Percentiles rank a stretch among this genome's conserved stretches.
These are phyloP conservation scores for Dactylellina sp. DNA, from an alignment of 2,329 filamentous ascomycete species.

Conservation along the genomic window DNA sequence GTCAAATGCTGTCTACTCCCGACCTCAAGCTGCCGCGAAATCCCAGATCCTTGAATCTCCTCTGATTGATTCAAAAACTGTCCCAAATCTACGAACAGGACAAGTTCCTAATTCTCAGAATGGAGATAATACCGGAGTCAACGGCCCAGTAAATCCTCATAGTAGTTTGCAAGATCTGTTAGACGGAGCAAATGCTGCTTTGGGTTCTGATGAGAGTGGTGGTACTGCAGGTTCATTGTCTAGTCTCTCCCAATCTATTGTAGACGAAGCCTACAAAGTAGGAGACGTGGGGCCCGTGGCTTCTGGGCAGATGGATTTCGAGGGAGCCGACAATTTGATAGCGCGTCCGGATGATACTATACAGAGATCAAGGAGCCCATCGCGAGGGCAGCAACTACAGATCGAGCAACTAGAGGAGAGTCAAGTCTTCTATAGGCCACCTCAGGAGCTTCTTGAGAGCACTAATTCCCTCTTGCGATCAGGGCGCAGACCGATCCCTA, in stretches of 20 bases:
- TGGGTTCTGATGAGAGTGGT: background rate
- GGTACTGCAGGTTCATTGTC: conserved; percentile 32
- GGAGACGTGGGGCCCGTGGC: background rate
- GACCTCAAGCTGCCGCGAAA: background rate
- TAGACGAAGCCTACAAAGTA: conserved; percentile 8
- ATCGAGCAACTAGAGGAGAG: conserved; percentile 24
- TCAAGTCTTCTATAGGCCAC: conserved; percentile 23
- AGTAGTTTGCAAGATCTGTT: background rate
- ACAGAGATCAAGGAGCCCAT: background rate
- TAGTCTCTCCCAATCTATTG: conserved; percentile 14
- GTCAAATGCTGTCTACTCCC: conserved; percentile 11
- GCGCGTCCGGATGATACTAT: background rate
- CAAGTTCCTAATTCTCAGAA: background rate
- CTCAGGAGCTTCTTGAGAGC: conserved; percentile 14
- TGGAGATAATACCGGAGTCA: background rate
- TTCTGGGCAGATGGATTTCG: conserved; percentile 9
- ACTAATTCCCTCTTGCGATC: conserved; percentile 27
- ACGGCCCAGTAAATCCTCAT: background rate
- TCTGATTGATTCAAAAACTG: conserved; percentile 1
- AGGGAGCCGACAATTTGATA: conserved; percentile 3
- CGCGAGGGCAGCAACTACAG: conserved; percentile 10
- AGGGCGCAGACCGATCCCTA: conserved; percentile 4
- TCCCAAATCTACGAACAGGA: conserved; percentile 14
- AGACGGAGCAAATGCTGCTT: background rate
- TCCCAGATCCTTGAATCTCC: too few relatives aligned